Conservation (phyloP, 352 stramenopile genomes). For the Globisporangium radiosum region DNA sequence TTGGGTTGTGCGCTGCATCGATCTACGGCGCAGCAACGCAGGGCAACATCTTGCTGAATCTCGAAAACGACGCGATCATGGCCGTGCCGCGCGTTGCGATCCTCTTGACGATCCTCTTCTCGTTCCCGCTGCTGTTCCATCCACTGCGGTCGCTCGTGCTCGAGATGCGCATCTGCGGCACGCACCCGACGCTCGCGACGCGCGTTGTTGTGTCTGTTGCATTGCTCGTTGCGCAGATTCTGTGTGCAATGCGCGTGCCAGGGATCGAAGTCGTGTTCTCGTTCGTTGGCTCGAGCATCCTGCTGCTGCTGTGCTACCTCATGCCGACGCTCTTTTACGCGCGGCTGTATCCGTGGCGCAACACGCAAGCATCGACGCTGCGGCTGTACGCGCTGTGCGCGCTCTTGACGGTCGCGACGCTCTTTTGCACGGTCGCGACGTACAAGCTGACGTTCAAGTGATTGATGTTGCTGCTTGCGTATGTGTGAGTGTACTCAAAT, state of each 20-base stretch:
- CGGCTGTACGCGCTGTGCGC: constrained; percentile 22
- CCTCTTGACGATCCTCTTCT: constrained; percentile 65
- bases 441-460: constrained; percentile 26
- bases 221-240: constrained; percentile 56
- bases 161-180: constrained; percentile 50
- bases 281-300: constrained; percentile 39
- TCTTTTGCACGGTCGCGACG: constrained; percentile 57
- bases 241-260: constrained; percentile 48
- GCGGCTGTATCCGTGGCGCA: constrained; percentile 38
- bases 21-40: constrained; percentile 51
- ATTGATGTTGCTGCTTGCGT: neutral
- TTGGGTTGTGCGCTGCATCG: constrained; percentile 41
- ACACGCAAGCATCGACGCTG: constrained; percentile 13
- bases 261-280: constrained; percentile 53
- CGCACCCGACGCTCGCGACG: constrained; percentile 19
- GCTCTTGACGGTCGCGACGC: constrained; percentile 19
- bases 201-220: constrained; percentile 44
- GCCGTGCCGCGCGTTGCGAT: constrained; percentile 57
- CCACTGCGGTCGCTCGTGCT: constrained; percentile 55
- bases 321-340: constrained; percentile 40
- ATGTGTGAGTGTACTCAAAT: neutral
- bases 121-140: constrained; percentile 71
- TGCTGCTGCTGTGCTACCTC: constrained; percentile 40
- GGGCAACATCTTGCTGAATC: constrained; percentile 77
- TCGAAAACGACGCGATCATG: constrained; percentile 69